phyloP scores from a whole-genome alignment of 1,284 basidiomycete genomes.

The Exsudoporus floridanus region DNA sequence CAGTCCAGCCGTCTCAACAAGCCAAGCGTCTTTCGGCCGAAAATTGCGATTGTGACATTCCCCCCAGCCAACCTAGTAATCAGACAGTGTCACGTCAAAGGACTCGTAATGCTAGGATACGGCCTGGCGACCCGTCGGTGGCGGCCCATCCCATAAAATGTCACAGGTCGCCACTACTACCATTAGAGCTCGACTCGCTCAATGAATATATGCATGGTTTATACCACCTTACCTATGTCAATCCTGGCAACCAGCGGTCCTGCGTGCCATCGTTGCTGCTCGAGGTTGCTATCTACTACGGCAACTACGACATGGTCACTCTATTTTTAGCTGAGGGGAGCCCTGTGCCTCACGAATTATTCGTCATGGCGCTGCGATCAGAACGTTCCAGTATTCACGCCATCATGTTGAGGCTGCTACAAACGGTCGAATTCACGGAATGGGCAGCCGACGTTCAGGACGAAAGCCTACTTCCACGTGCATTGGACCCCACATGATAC shows the following conservation, averaged over 20 bases:
- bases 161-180: background rate
- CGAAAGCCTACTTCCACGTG: background rate
- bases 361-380: background rate
- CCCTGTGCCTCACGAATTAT: slow-evolving; percentile 4
- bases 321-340: slow-evolving; percentile 11
- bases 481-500: background rate
- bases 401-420: slow-evolving; percentile 2
- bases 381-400: too few relatives aligned
- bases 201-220: background rate
- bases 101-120: background rate
- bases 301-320: background rate
- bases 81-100: background rate
- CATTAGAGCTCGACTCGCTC: background rate
- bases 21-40: too few relatives aligned
- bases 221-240: background rate
- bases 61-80: too few relatives aligned
- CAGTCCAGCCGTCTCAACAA: too few relatives aligned
- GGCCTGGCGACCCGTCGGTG: too few relatives aligned
- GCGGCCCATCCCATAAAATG: background rate
- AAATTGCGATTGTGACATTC: too few relatives aligned
- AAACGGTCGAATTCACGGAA: slow-evolving; percentile 14
- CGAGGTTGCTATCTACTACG: background rate
- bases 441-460: background rate
- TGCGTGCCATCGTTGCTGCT: slow-evolving; percentile 9
- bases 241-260: background rate